Evolutionary conservation across 257 asterid species (phyloP).

Genomic region (Jacaranda copaia): DNA sequence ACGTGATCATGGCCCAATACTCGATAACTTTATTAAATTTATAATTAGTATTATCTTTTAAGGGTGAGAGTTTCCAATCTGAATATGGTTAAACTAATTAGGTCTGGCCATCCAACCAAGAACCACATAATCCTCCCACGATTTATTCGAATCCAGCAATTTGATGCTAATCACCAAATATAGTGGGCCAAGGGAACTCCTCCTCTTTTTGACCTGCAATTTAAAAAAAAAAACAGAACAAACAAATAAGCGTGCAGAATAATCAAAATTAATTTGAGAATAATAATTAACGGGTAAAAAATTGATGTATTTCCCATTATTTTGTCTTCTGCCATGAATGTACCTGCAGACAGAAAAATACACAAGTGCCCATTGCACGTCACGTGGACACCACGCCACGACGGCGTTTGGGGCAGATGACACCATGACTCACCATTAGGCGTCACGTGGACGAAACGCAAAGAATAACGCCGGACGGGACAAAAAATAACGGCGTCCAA

Average conservation of each 20-base stretch:
- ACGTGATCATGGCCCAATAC: background rate
- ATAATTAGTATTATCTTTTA: too few species aligned
- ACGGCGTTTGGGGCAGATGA: slow-evolving; percentile 3
- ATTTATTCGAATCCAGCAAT: background rate
- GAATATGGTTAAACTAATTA: too few species aligned
- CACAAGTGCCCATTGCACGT: background rate
- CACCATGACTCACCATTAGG: background rate
- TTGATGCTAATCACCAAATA: background rate
- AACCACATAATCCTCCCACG: background rate
- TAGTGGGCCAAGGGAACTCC: background rate
- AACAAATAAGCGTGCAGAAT: background rate
- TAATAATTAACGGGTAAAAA: background rate
- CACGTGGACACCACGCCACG: slow-evolving; percentile 37
- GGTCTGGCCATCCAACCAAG: too few species aligned
- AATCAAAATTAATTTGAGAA: background rate
- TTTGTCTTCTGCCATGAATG: slow-evolving; percentile 14
- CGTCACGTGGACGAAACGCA: slow-evolving; percentile 29
- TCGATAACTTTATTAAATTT: too few species aligned
- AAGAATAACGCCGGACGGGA: background rate
- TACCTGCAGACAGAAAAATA: slow-evolving; percentile 27
- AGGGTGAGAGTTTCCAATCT: too few species aligned
- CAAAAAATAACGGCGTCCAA: background rate
- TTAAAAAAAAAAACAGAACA: background rate
- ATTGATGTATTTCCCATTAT: background rate
- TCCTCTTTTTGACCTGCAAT: slow-evolving; percentile 36